Percentiles rank a stretch among this genome's conserved stretches.
phyloP scores from a whole-genome alignment of 495 filamentous ascomycete genomes.

The Penicillium turbatum region DNA sequence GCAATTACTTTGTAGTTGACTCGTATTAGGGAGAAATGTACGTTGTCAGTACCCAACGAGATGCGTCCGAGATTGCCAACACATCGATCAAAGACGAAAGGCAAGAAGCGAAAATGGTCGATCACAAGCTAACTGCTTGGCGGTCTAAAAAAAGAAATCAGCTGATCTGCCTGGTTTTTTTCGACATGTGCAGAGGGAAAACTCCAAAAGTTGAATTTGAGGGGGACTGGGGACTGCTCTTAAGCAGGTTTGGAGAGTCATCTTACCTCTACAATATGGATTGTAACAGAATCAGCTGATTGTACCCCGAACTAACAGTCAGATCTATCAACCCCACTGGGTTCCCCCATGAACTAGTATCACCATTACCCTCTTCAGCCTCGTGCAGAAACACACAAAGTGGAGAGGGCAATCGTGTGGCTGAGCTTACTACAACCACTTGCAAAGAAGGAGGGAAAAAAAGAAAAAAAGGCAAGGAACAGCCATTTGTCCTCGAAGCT shows the following conservation, averaged over 20 bases:
- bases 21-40: background rate
- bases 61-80: constrained; percentile 6
- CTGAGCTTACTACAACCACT: constrained; percentile 12
- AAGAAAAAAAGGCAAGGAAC: background rate
- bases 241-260: no score
- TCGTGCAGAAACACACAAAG: constrained; percentile 5
- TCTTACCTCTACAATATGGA: no score
- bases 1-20: background rate
- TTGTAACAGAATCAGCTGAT: no score
- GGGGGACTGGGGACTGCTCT: no score
- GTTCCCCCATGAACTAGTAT: background rate
- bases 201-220: no score
- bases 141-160: background rate
- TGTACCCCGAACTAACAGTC: no score
- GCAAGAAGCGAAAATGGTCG: background rate
- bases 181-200: no score
- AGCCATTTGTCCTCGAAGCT: background rate
- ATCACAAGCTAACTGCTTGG: constrained; percentile 3
- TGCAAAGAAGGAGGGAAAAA: constrained; percentile 4
- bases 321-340: no score
- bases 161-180: background rate
- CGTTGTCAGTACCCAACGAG: background rate
- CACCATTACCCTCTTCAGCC: constrained; percentile 18
- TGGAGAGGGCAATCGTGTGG: constrained; percentile 11
- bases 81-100: background rate